Evolutionary conservation across 768 basidiomycete genomes (phyloP), one percentile per base, ranked within the genome.

Genomic region (Boletus speciosus): DNA sequence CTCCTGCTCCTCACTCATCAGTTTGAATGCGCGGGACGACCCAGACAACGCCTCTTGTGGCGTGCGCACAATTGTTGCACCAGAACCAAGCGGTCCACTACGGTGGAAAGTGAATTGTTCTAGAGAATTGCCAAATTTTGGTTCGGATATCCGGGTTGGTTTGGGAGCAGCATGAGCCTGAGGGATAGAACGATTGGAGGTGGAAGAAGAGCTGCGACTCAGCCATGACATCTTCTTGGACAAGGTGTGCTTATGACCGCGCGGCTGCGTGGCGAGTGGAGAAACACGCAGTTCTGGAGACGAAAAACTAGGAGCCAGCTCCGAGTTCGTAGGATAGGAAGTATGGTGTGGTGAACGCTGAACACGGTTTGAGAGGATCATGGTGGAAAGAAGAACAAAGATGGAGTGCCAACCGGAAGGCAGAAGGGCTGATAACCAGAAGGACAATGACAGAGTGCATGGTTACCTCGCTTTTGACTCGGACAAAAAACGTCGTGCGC

Each of bases 61-160:
- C 0, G 90, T 92, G 52, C 84, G 76, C 36, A 92, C 90, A 31
- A 93, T 74, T 2, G 78, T 85, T 14, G 90, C 90, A 38, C 90
- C 88, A 19, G 79, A 66, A n/a, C 87, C 89, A 19, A 89, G 78
- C 4, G 73, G 68, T 3, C 82, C 82, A 40, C 69, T 75, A 12
- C 81, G 78, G 14, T 56, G 64, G 21, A 54, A 35, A 48, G 48
- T 40, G 31, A 74, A 51, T 5, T 64, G 63, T 11, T 75, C 72
- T 5, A 75, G 55, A 41, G 67, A 67, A 57, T 68, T 67, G 8
- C 66, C 57, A 7, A 73, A 52, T 49, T 73, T 72, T 16, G 78
- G 75, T 62, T 80, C 79, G 6, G 77, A 78, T 47, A 76, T 72
- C 43, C 75, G 74, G 10, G 71, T 61, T 35, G 78, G 74, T 49